Base-by-base conservation (phyloP, 2,329 filamentous ascomycete genomes). In the Diplocarpon mali region DNA sequence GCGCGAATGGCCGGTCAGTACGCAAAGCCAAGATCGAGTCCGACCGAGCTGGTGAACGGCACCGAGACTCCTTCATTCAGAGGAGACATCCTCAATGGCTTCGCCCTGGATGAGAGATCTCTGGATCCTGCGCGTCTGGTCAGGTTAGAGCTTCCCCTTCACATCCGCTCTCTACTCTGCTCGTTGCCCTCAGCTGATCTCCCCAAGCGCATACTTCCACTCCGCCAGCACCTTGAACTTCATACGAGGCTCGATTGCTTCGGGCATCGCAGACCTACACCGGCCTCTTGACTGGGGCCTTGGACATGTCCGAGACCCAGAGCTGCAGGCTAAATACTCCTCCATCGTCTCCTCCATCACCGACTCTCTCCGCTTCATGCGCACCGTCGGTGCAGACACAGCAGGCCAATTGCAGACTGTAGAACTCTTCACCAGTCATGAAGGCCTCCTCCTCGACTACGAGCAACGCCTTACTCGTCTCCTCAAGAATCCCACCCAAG, bases 1-100 rank as follows among this genome's bases (percentile, higher is more conserved):
- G 92, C 87, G 13, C 80, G 92, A 49, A 95, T 96, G 80, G 92
- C 92, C 11, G 92, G 92, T 3, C 92, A 98, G 70, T 98, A 95
- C 60, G 92, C 92, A 27, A 98, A 98, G 67, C 92, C 90, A 2
- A 73, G 92, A 45, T 95, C 87, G 3, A 94, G 83, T 56, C 85
- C 90, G 0, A 89, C 79, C 31, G 92, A 98, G 68, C 74, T 79
- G 1, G 69, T 93, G 40, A 71, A 93, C 52, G 89, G 88, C 41
- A 76, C 78, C 48, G 78, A 87, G 59, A 83, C 95, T 44, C 85
- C 86, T 3, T 92, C 85, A 35, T 98, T 96, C 72, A 75, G 92
- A 42, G 92, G 92, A 13, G 92, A 98, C 57, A 96, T 96, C 49
- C 72, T 98, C 52, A 98, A 98, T 61, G 90, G 90, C 20, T 95